Evolutionary conservation across 129 eudicot species (phyloP), one percentile per base, ranked within the genome.

Genomic region (Dittrichia graveolens): DNA sequence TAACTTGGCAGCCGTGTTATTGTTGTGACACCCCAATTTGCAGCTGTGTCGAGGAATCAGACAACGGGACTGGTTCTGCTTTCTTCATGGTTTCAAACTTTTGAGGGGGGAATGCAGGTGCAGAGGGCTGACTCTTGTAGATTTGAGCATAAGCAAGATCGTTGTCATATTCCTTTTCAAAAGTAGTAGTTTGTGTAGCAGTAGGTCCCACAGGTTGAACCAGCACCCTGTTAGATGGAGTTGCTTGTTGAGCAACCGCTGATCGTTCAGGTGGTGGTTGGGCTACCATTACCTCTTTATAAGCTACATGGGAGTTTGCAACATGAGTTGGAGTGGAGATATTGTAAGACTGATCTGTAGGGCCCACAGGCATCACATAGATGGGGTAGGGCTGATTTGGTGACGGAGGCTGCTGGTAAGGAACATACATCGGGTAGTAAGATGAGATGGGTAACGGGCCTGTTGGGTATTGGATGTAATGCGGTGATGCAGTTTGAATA

Each of bases 71-170:
- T 35, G 75, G 64, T 31, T 80, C 80, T 3, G 80, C 71, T 64
- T 64, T 86, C 61, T 85, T 79, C 80, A 73, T 34, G 12, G 73
- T 77, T 60, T 86, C 85, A 44, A 78, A 82, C 61, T 73, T 86
- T 19, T 83, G 74, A 67, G 84, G 56, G 8, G 82, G 73, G 57
- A 85, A 75, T 16, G 72, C 67, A 38, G 98, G 96, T 16, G 79
- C 88, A 0, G 95, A 75, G 37, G 97, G 96, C 85, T 91, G 97
- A 70, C 88, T 81, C 65, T 93, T 89, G 79, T 93, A 93, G 61
- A 93, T 87, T 78, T 85, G 92, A 72, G 91, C 88, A 77, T 82
- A 91, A 52, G 85, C 91, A 75, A 88, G 86, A 55, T 89, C 96
- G 19, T 89, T 89, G 7, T 85, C 95, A 65, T 81, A 82, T 65